A percentile compares a stretch with the other conserved stretches of the same genome.
These are phyloP conservation scores for Immersiporthe knoxdaviesiana DNA, from an alignment of 2,329 filamentous ascomycete species.

Conservation along the genomic window DNA sequence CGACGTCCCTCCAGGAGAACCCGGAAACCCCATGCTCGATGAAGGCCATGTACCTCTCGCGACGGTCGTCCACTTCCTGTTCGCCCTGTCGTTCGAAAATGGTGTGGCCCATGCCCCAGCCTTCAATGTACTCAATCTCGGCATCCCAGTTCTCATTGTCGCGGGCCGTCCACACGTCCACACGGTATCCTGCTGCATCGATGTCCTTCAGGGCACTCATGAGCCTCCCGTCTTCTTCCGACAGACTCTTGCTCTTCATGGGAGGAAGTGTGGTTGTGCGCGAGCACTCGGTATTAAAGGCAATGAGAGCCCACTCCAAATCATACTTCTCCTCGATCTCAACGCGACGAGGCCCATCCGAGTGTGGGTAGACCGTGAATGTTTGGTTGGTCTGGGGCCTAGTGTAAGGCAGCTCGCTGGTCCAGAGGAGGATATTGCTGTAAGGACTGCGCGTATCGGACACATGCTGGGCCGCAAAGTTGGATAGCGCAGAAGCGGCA, in stretches of 20 bases:
- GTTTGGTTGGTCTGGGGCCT: constrained; percentile 18
- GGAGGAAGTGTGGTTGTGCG: constrained; percentile 2
- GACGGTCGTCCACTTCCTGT: background rate
- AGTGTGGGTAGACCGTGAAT: constrained; percentile 23
- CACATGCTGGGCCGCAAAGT: constrained; percentile 19
- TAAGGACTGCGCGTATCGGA: background rate
- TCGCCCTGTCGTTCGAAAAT: background rate
- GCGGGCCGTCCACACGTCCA: constrained; percentile 23
- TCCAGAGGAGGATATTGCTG: constrained; percentile 27
- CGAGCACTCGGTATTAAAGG: constrained; percentile 17
- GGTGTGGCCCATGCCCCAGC: background rate
- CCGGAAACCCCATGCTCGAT: constrained; percentile 21
- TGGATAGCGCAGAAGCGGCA: constrained; percentile 17
- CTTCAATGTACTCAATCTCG: background rate
- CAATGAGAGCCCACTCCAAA: constrained; percentile 27
- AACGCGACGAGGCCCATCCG: constrained; percentile 11
- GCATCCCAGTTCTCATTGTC: constrained; percentile 9
- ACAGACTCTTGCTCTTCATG: background rate
- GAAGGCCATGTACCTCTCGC: constrained; percentile 25
- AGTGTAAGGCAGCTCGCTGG: constrained; percentile 5
- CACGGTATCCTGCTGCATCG: constrained; percentile 15
- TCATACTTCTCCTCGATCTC: constrained; percentile 13
- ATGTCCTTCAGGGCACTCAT: constrained; percentile 10
- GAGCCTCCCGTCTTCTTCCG: constrained; percentile 12
- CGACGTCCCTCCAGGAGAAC: constrained; percentile 16